A percentile compares a stretch with the other conserved stretches of the same genome.
Evolutionary conservation across 768 basidiomycete genomes (phyloP).

Genomic region (Auricularia auricula-judae): DNA sequence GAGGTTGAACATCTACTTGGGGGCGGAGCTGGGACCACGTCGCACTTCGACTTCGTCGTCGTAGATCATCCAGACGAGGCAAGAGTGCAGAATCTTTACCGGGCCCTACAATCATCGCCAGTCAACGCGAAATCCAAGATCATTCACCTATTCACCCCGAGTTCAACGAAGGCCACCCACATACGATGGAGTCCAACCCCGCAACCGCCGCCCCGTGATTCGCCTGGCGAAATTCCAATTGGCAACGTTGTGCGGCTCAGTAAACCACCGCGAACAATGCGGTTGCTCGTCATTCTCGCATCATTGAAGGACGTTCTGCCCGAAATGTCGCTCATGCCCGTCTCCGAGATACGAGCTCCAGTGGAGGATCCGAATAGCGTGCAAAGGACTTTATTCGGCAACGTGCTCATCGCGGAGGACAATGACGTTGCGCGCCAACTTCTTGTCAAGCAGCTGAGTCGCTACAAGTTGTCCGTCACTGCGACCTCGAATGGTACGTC

Average conservation of each 20-base stretch:
- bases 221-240: slow-evolving; percentile 24
- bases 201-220: not conserved
- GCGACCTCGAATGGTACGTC: slow-evolving; percentile 61
- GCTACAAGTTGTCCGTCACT: slow-evolving; percentile 45
- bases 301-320: slow-evolving; percentile 43
- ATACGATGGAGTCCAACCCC: slow-evolving; percentile 25
- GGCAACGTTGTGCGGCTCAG: slow-evolving; percentile 47
- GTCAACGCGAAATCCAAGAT: slow-evolving; percentile 46
- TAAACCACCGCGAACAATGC: slow-evolving; percentile 53
- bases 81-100: slow-evolving; percentile 45
- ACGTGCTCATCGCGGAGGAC: slow-evolving; percentile 68
- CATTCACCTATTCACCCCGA: slow-evolving; percentile 63
- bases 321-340: slow-evolving; percentile 26
- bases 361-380: slow-evolving; percentile 36
- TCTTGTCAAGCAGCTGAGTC: slow-evolving; percentile 54
- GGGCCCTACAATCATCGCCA: slow-evolving; percentile 29
- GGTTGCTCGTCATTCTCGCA: slow-evolving; percentile 52
- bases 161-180: slow-evolving; percentile 39
- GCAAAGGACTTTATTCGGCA: slow-evolving; percentile 50
- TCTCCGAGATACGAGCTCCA: slow-evolving; percentile 28
- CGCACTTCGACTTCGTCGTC: slow-evolving; percentile 50
- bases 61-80: slow-evolving; percentile 56
- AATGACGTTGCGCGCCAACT: slow-evolving; percentile 26
- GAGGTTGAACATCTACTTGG: slow-evolving; percentile 29
- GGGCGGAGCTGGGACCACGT: slow-evolving; percentile 24